Percentiles rank a stretch among this genome's conserved stretches.
These are phyloP conservation scores for Pseudopithomyces maydicus DNA, from an alignment of 2,329 filamentous ascomycete species.

Conservation along the genomic window DNA sequence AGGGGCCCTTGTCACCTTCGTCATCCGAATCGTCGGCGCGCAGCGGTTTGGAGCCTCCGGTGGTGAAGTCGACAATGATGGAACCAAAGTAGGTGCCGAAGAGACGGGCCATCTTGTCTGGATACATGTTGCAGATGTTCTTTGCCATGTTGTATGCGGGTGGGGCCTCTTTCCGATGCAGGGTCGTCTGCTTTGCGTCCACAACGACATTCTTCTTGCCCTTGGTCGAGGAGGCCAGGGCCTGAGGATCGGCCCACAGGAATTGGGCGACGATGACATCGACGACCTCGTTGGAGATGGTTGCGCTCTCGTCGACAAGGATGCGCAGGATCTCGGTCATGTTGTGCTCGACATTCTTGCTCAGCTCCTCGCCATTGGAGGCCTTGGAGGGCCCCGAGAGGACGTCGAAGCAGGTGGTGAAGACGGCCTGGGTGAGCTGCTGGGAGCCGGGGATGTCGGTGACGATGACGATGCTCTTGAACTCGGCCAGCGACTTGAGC, in stretches of 20 bases:
- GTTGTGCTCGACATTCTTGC: constrained; percentile 91
- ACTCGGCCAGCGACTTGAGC: constrained; percentile 82
- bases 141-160: constrained; percentile 97
- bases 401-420: constrained; percentile 89
- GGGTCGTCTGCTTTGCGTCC: constrained; percentile 79
- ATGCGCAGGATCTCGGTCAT: constrained; percentile 85
- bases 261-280: constrained; percentile 97
- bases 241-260: constrained; percentile 77
- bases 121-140: constrained; percentile 84
- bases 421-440: constrained; percentile 72
- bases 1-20: constrained; percentile 63
- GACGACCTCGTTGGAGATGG: constrained; percentile 79
- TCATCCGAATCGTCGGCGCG: constrained; percentile 50
- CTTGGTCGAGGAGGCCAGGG: constrained; percentile 50
- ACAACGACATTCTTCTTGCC: constrained; percentile 59
- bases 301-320: constrained; percentile 82
- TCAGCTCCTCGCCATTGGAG: constrained; percentile 77
- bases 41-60: constrained; percentile 50
- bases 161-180: constrained; percentile 85
- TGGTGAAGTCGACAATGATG: constrained; percentile 85
- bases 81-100: constrained; percentile 97
- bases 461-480: constrained; percentile 92
- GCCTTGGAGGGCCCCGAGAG: constrained; percentile 78
- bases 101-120: constrained; percentile 93
- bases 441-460: constrained; percentile 86